Conservation (phyloP, 352 stramenopile genomes). For the Globisporangium spiculum region DNA sequence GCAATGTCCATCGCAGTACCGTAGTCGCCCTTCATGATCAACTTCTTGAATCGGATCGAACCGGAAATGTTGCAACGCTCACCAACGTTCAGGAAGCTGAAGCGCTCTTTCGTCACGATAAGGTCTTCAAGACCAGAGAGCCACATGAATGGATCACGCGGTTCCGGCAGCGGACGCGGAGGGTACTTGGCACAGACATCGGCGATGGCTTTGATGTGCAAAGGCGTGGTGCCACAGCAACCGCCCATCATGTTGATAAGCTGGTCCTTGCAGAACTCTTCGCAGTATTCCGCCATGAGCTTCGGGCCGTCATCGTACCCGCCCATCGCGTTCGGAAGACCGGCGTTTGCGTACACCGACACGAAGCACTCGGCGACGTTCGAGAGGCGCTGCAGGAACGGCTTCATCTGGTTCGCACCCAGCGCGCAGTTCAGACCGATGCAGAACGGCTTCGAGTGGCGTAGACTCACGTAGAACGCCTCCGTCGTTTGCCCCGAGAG, state of each 20-base stretch:
- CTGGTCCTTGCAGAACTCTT: slow-evolving; percentile 93
- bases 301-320: slow-evolving; percentile 94
- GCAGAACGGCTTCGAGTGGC: slow-evolving; percentile 96
- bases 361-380: slow-evolving; percentile 96
- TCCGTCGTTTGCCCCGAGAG: slow-evolving; percentile 96
- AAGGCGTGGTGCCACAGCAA: slow-evolving; percentile 95
- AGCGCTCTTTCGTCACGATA: slow-evolving; percentile 91
- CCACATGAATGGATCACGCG: slow-evolving; percentile 93
- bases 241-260: slow-evolving; percentile 97
- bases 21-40: slow-evolving; percentile 96
- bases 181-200: slow-evolving; percentile 75
- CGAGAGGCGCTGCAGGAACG: slow-evolving; percentile 91
- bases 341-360: slow-evolving; percentile 96
- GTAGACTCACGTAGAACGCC: slow-evolving; percentile 95
- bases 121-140: slow-evolving; percentile 95
- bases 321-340: slow-evolving; percentile 96
- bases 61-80: slow-evolving; percentile 96
- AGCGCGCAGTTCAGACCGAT: slow-evolving; percentile 97
- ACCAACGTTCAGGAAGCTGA: slow-evolving; percentile 96
- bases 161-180: slow-evolving; percentile 77
- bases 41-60: slow-evolving; percentile 94
- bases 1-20: slow-evolving; percentile 95
- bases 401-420: slow-evolving; percentile 95
- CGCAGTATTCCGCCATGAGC: slow-evolving; percentile 93
- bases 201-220: slow-evolving; percentile 92